phyloP scores from a whole-genome alignment of 2,329 filamentous ascomycete species.

The Neopestalotiopsis clavispora region DNA sequence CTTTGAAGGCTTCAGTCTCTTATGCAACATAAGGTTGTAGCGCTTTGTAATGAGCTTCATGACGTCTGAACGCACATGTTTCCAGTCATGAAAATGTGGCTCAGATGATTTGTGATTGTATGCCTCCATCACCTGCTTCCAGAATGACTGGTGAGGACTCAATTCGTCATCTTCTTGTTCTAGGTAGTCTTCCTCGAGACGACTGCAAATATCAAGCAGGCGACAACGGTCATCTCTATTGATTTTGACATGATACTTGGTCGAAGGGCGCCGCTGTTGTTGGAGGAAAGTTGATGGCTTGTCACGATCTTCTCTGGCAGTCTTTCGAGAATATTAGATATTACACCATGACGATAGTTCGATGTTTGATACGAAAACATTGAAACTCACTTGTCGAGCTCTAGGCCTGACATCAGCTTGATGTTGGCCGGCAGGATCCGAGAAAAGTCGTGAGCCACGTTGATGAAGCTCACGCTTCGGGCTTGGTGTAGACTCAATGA shows the following conservation, averaged over 20 bases:
- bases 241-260: no score
- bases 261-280: no score
- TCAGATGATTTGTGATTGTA: background rate
- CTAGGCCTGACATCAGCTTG: background rate
- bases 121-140: background rate
- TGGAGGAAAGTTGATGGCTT: no score
- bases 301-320: no score
- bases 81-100: background rate
- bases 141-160: background rate
- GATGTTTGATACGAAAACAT: no score
- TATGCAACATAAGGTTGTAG: background rate
- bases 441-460: background rate
- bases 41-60: background rate
- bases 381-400: background rate
- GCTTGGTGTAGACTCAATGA: background rate
- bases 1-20: background rate
- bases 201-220: background rate
- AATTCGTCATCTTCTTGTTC: background rate
- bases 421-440: background rate
- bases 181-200: background rate
- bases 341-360: no score
- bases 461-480: background rate
- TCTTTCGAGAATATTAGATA: no score
- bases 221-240: background rate
- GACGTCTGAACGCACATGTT: background rate